phyloP scores from a whole-genome alignment of 73 alveolate species.

The Diophrys sp. region DNA sequence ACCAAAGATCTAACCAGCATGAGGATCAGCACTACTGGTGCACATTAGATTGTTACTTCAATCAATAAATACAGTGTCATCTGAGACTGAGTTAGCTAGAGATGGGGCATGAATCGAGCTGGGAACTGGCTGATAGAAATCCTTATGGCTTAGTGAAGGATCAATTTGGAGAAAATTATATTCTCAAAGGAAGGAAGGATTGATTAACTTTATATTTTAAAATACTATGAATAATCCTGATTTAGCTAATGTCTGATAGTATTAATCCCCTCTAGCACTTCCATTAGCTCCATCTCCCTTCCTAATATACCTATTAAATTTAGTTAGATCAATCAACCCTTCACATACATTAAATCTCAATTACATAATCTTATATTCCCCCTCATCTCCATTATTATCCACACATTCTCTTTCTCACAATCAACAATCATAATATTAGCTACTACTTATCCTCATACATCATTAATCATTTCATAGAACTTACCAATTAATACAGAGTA shows the following conservation, averaged over 20 bases:
- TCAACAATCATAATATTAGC: not conserved
- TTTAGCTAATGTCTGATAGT: not conserved
- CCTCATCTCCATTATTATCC: not conserved
- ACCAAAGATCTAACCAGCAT: not conserved
- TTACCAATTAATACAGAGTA: not conserved
- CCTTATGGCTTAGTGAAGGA: too few species aligned
- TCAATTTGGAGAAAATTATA: too few species aligned
- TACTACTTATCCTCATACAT: not conserved
- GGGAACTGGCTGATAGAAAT: too few species aligned
- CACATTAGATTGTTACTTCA: not conserved
- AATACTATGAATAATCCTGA: too few species aligned
- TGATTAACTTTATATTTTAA: too few species aligned
- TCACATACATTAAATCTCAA: not conserved
- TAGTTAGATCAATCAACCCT: not conserved
- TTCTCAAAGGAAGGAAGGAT: too few species aligned
- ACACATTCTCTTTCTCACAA: not conserved
- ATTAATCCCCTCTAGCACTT: not conserved
- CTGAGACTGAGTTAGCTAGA: not conserved
- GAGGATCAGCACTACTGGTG: not conserved
- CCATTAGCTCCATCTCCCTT: not conserved
- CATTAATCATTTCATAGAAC: not conserved
- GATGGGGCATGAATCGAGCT: too few species aligned
- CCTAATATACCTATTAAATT: not conserved
- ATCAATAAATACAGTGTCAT: not conserved
- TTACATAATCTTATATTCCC: not conserved